phyloP scores from a whole-genome alignment of 352 stramenopile genomes.

The Discostella stelligera region DNA sequence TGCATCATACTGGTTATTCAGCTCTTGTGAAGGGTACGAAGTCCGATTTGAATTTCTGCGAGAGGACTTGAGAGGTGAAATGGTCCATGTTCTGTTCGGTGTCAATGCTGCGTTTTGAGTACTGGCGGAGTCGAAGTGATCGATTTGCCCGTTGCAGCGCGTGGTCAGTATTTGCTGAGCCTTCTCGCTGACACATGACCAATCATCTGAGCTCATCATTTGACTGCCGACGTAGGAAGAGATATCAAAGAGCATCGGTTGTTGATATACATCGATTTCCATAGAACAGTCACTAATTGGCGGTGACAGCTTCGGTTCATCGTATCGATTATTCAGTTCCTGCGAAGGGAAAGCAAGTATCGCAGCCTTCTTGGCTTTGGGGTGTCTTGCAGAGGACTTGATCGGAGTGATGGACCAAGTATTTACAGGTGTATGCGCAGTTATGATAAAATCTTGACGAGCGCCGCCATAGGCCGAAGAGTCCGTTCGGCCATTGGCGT shows the following conservation, averaged over 20 bases:
- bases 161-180: too few species aligned
- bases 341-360: neutral
- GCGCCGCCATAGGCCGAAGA: constrained; percentile 7
- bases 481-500: neutral
- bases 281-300: neutral
- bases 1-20: constrained; percentile 13
- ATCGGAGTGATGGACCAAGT: constrained; percentile 16
- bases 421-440: constrained; percentile 6
- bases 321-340: neutral
- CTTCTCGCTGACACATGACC: too few species aligned
- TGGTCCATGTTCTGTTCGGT: neutral
- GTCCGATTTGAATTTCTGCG: neutral
- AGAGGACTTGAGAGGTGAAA: constrained; percentile 24
- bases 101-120: constrained; percentile 4
- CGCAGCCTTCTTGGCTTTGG: neutral
- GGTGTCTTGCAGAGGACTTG: neutral
- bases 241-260: too few species aligned
- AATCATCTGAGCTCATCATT: too few species aligned
- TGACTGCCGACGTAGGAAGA: too few species aligned
- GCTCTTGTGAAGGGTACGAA: constrained; percentile 23
- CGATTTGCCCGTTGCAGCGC: neutral
- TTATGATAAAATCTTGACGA: constrained; percentile 4
- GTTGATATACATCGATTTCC: too few species aligned
- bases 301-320: neutral
- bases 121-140: neutral